phyloP scores from a whole-genome alignment of 1,284 basidiomycete species.

The Omphalotus olearius region DNA sequence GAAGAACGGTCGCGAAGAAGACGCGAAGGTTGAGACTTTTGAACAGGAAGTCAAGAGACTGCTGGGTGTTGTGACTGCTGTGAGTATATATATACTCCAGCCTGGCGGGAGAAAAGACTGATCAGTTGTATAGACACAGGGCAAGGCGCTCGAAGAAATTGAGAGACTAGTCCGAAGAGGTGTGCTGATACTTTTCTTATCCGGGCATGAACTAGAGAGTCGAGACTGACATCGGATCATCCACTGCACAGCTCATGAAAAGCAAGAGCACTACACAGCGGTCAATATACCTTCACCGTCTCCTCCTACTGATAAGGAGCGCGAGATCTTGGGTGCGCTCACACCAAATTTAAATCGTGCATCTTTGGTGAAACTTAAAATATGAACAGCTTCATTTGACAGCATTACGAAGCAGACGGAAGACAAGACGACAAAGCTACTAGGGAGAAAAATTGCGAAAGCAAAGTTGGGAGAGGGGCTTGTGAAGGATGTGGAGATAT shows the following conservation, averaged over 20 bases:
- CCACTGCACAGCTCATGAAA: background rate
- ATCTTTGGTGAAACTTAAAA: background rate
- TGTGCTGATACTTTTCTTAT: background rate
- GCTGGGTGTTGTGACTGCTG: background rate
- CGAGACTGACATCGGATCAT: background rate
- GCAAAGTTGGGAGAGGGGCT: constrained; percentile 23
- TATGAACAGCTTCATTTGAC: constrained; percentile 9
- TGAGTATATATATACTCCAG: background rate
- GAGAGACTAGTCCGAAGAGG: background rate
- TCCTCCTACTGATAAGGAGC: background rate
- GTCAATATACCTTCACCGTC: background rate
- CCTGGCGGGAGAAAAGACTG: too few species aligned
- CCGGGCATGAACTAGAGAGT: background rate
- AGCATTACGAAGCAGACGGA: constrained; percentile 11
- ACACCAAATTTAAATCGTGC: background rate
- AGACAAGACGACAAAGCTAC: constrained; percentile 16
- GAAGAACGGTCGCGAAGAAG: background rate
- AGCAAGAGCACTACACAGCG: background rate
- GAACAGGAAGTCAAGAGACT: constrained; percentile 16
- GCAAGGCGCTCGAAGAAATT: background rate
- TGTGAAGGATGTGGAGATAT: constrained; percentile 21
- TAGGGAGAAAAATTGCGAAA: constrained; percentile 27
- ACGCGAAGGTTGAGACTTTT: constrained; percentile 13
- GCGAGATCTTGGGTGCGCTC: background rate
- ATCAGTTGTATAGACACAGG: background rate